Base-by-base conservation (phyloP, 2,329 filamentous ascomycete genomes). In the Graphilbum fragrans region DNA sequence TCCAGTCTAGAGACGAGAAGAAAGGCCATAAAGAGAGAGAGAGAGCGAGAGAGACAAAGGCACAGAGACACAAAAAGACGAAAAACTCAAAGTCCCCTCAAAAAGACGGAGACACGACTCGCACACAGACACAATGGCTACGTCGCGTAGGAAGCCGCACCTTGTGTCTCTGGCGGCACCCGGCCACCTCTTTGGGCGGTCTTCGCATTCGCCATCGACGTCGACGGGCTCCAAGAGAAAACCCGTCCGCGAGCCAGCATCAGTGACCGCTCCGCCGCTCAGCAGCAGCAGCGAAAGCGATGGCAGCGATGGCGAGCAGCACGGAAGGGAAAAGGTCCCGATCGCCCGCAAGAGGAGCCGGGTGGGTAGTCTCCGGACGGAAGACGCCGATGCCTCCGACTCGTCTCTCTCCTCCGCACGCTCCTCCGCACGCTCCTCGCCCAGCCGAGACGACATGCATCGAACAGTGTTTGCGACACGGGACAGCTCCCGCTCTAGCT, bases 231-330 rank as follows among this genome's bases (percentile, higher is more conserved):
- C 27, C 5, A 41, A 32, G 18, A 38, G 37, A 16, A 43, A 20
- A 7, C 31, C 38, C 20, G 5, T 19, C 11, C 42, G 45, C 3
- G 41, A 43, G 27, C 18, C 42, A 1, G 38, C 29, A 12, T 36
- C 46, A 5, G 45, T 50, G 10, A 45, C 47, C 41, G 46, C 48
- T 3, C 45, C 36, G 7, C 48, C 48, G 3, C 20, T 46, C n/a
- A 48, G 46, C 45, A 50, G 46, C 43, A 48, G 45, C 35, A 4
- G 43, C 38, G 38, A 32, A 3, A 27, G 12, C 10, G 36, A 33
- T 3, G 41, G 18, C 4, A 21, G 32, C 2, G 32, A 29, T 11
- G 25, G 29, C 5, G 35, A 40, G 4, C 18, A 25, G 39, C 16
- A 11, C 6, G 10, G 17, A 16, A 14, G 22, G 23, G 20, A 21